phyloP scores from a whole-genome alignment of 2,329 filamentous ascomycete genomes.

The Aspergillus japonicus region DNA sequence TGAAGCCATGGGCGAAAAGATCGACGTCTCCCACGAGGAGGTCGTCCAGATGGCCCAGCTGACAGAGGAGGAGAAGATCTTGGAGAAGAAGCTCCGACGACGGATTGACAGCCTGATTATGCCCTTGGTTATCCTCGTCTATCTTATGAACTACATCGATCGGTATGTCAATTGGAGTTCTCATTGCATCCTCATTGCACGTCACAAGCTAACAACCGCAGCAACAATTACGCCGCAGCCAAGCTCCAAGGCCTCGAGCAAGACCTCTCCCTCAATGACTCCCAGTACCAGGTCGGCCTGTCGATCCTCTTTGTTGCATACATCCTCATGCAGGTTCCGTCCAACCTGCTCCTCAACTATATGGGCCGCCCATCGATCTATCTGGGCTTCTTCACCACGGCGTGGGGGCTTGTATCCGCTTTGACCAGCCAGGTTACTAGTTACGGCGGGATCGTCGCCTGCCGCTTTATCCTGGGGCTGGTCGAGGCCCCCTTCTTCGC shows the following conservation, averaged over 20 bases:
- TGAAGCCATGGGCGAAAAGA: constrained; percentile 20
- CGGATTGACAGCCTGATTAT: constrained; percentile 42
- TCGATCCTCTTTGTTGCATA: constrained; percentile 48
- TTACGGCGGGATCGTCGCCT: constrained; percentile 45
- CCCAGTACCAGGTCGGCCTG: constrained; percentile 44
- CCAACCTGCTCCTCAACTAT: constrained; percentile 45
- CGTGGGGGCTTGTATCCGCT: constrained; percentile 49
- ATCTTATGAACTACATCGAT: constrained; percentile 48
- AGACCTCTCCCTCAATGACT: constrained; percentile 36
- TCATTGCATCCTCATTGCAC: not conserved
- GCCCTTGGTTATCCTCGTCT: constrained; percentile 43
- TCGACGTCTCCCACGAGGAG: constrained; percentile 22
- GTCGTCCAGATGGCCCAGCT: constrained; percentile 36
- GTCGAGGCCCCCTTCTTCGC: constrained; percentile 50
- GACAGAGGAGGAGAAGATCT: constrained; percentile 33
- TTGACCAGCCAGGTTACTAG: constrained; percentile 45
- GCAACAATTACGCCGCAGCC: constrained; percentile 50
- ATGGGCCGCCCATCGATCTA: constrained; percentile 46
- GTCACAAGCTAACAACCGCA: constrained; percentile 5
- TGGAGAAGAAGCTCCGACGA: constrained; percentile 39
- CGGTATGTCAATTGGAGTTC: constrained; percentile 27
- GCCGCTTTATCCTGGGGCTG: constrained; percentile 47
- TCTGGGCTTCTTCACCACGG: constrained; percentile 45
- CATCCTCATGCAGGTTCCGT: constrained; percentile 49
- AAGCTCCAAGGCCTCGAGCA: constrained; percentile 44